These are phyloP conservation scores for Lepidium didymum DNA, from an alignment of 345 rosid genomes.

Conservation along the genomic window DNA sequence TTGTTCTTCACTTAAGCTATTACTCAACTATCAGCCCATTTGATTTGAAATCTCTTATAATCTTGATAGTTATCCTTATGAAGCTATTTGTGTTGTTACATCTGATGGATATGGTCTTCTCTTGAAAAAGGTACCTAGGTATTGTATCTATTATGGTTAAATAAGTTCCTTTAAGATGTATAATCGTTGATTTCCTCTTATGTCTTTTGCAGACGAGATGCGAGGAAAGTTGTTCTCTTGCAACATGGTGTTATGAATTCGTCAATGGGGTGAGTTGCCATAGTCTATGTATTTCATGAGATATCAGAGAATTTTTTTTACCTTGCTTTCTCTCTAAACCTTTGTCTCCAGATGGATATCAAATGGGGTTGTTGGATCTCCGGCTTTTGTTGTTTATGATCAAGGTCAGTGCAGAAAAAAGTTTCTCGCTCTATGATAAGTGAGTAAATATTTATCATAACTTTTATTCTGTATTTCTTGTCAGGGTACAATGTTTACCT, in stretches of 20 bases:
- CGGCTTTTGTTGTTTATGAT: slow-evolving; percentile 96
- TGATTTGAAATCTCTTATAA: background rate
- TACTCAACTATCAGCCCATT: background rate
- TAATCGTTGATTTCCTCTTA: background rate
- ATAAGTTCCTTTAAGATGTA: background rate
- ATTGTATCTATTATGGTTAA: background rate
- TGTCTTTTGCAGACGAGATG: slow-evolving; percentile 58
- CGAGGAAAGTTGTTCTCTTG: slow-evolving; percentile 77
- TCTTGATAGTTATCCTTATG: slow-evolving; percentile 68
- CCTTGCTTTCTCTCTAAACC: background rate
- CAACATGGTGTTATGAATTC: slow-evolving; percentile 94
- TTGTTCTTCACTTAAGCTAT: background rate
- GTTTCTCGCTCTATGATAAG: background rate
- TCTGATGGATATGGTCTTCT: slow-evolving; percentile 92
- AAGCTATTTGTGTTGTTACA: slow-evolving; percentile 83
- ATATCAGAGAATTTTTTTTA: background rate
- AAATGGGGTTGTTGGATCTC: slow-evolving; percentile 94
- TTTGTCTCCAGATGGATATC: slow-evolving; percentile 72
- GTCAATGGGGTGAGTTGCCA: slow-evolving; percentile 78
- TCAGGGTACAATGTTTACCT: slow-evolving; percentile 88
- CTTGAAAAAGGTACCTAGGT: slow-evolving; percentile 95
- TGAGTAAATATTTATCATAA: background rate
- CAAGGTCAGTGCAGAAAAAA: slow-evolving; percentile 49
- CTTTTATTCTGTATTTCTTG: background rate
- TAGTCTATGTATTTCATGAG: background rate